Conservation (phyloP, 164 flowering plant species). For the Tinospora cordifolia region DNA sequence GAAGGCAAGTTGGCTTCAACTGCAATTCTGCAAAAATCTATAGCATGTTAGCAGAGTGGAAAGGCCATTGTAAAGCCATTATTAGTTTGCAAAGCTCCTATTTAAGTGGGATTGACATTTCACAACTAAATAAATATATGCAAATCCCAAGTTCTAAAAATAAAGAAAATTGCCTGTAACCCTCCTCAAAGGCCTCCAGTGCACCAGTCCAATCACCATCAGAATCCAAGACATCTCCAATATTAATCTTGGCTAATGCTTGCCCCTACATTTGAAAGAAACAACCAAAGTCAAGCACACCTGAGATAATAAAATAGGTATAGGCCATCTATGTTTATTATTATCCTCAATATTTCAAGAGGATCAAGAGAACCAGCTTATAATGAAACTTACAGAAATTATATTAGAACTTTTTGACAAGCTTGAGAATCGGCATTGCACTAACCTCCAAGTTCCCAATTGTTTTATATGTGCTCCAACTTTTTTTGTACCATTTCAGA, state of each 20-base stretch:
- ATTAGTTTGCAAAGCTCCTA: neutral
- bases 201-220: constrained; percentile 68
- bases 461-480: constrained; percentile 59
- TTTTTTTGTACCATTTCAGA: constrained; percentile 68
- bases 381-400: neutral
- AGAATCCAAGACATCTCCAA: constrained; percentile 72
- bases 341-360: neutral
- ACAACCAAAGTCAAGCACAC: neutral
- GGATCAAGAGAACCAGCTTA: neutral
- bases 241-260: constrained; percentile 70
- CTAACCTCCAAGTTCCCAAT: constrained; percentile 83
- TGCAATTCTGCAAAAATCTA: constrained; percentile 58
- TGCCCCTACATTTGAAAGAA: constrained; percentile 57
- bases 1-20: constrained; percentile 51
- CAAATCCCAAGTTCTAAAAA: neutral
- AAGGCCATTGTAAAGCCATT: constrained; percentile 1
- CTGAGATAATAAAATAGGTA: neutral
- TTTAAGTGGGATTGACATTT: neutral
- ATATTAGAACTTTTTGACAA: neutral
- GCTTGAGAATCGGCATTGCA: constrained; percentile 4
- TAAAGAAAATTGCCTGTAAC: constrained; percentile 48
- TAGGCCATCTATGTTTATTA: neutral
- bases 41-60: constrained; percentile 5
- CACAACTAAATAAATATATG: constrained; percentile 5
- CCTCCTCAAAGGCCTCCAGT: constrained; percentile 70